Conservation (phyloP, 2,329 filamentous ascomycete genomes). For the Ilyonectria mors-panacis region DNA sequence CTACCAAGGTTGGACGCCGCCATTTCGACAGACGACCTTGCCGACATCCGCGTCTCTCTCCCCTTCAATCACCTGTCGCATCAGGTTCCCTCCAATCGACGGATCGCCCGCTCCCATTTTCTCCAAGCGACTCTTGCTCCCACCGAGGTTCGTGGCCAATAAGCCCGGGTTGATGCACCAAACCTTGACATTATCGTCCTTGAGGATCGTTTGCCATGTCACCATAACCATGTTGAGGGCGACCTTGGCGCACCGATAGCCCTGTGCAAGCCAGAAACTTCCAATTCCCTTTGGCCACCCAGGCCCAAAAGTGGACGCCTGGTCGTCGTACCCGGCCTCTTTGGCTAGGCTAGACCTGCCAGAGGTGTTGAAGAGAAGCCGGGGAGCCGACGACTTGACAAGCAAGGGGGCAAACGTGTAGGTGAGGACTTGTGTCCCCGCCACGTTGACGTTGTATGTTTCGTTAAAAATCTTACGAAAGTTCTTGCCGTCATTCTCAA, state of each 20-base stretch:
- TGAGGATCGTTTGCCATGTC: conserved; percentile 61
- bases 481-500: conserved; percentile 41
- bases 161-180: conserved; percentile 64
- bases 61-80: conserved; percentile 59
- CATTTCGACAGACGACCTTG: conserved; percentile 51
- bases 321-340: too few species aligned
- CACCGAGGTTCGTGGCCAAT: conserved; percentile 62
- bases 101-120: conserved; percentile 54
- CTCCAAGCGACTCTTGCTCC: conserved; percentile 48
- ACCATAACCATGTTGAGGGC: conserved; percentile 53
- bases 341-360: conserved; percentile 31
- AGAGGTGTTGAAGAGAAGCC: conserved; percentile 64
- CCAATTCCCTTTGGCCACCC: conserved; percentile 32
- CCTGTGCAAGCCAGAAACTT: conserved; percentile 54
- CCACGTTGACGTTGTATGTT: conserved; percentile 66
- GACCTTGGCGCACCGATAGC: conserved; percentile 48
- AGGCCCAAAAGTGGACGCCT: too few species aligned
- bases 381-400: conserved; percentile 57
- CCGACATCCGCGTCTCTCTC: conserved; percentile 59
- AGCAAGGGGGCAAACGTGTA: conserved; percentile 61
- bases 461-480: conserved; percentile 61
- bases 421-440: conserved; percentile 61
- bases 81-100: conserved; percentile 53
- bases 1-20: conserved; percentile 52
- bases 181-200: conserved; percentile 65